These are phyloP conservation scores for Calvatia gigantea DNA, from an alignment of 768 basidiomycete genomes.

Conservation along the genomic window DNA sequence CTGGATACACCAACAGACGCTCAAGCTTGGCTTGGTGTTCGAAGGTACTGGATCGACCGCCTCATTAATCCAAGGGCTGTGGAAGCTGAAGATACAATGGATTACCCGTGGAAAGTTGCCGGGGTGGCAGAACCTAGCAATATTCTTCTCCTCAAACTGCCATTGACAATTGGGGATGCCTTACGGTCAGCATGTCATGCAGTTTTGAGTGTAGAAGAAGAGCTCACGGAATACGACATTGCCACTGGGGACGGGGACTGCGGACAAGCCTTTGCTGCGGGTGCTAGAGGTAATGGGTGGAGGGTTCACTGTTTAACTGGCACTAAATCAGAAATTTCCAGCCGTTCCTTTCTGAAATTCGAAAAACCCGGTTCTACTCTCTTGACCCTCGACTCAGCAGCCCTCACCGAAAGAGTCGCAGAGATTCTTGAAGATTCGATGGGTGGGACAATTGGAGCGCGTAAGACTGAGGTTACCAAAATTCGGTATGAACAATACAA, in stretches of 20 bases:
- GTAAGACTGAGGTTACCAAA: no score
- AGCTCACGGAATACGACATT: conserved; percentile 58
- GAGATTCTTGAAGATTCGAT: conserved; percentile 46
- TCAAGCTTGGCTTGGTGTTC: conserved; percentile 35
- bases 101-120: not conserved
- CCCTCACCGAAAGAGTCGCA: conserved; percentile 29
- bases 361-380: not conserved
- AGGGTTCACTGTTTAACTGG: not conserved
- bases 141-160: not conserved
- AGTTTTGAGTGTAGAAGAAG: conserved; percentile 44
- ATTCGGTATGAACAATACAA: no score
- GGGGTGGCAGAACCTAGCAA: not conserved
- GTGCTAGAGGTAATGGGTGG: conserved; percentile 37
- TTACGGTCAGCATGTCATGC: conserved; percentile 36
- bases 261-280: conserved; percentile 53
- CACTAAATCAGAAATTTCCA: not conserved
- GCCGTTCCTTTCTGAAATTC: not conserved
- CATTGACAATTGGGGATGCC: conserved; percentile 12
- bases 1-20: conserved; percentile 43
- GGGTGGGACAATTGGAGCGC: conserved; percentile 55
- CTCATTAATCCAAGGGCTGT: not conserved
- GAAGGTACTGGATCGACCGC: conserved; percentile 23
- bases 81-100: not conserved
- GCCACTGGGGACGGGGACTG: conserved; percentile 64
- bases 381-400: conserved; percentile 9